Evolutionary conservation across 2,329 filamentous ascomycete species (phyloP).

Genomic region (Elsinoe batatas): DNA sequence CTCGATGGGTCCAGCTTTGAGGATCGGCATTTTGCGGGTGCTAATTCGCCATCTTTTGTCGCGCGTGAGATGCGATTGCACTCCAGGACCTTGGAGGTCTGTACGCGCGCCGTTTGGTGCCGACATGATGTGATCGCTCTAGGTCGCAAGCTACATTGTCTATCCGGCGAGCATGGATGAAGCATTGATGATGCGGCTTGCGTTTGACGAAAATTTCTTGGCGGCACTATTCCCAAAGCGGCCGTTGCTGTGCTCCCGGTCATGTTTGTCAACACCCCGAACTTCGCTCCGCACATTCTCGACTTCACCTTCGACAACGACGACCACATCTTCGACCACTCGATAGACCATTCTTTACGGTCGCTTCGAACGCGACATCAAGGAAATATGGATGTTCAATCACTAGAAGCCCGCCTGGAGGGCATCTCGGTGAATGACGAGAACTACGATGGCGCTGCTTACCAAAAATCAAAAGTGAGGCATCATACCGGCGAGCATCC

Average conservation of each 20-base stretch:
- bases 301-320: not conserved
- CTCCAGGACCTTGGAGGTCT: conserved; percentile 13
- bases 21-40: conserved; percentile 85
- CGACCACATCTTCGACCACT: not conserved
- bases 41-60: conserved; percentile 44
- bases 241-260: not conserved
- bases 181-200: conserved; percentile 1
- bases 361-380: not conserved
- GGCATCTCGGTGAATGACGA: conserved; percentile 83
- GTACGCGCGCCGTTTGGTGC: conserved; percentile 44
- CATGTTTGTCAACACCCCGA: not conserved
- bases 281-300: no score
- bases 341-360: not conserved
- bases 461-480: conserved; percentile 68
- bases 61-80: conserved; percentile 19
- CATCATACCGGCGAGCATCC: not conserved
- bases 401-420: conserved; percentile 80
- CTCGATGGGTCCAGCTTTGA: conserved; percentile 84
- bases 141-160: not conserved
- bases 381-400: conserved; percentile 57
- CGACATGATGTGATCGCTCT: conserved; percentile 3
- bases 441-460: conserved; percentile 51
- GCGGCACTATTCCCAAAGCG: not conserved
- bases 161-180: not conserved
- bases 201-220: not conserved